These are phyloP conservation scores for Penicillium samsonianum DNA, from an alignment of 495 filamentous ascomycete genomes.

Conservation along the genomic window DNA sequence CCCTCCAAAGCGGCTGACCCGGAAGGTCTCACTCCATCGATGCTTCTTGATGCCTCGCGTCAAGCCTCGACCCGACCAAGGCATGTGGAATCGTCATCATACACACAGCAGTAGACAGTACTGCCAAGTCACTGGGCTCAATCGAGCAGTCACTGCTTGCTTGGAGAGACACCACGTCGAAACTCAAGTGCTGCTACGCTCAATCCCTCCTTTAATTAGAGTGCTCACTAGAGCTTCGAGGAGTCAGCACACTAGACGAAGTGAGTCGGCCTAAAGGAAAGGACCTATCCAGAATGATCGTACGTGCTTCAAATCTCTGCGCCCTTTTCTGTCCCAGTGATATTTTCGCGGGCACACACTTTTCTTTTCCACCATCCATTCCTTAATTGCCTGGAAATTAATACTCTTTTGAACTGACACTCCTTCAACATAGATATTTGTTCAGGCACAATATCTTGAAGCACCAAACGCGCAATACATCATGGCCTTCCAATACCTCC, in stretches of 20 bases:
- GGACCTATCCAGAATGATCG: not conserved
- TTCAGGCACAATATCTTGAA: not conserved
- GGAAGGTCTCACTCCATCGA: conserved; percentile 3
- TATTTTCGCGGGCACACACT: not conserved
- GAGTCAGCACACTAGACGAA: not conserved
- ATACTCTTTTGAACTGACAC: not conserved
- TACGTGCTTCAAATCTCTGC: not conserved
- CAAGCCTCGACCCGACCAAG: conserved; percentile 4
- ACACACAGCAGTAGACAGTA: not conserved
- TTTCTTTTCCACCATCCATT: not conserved
- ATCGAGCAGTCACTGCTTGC: not conserved
- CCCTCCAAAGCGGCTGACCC: conserved; percentile 2
- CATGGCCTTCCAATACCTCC: not conserved
- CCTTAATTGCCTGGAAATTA: not conserved
- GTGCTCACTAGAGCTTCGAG: conserved; percentile 1
- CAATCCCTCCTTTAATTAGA: not conserved
- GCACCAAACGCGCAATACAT: not conserved
- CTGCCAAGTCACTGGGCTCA: not conserved
- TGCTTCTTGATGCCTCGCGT: conserved; percentile 5
- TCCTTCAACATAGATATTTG: not conserved
- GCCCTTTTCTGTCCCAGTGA: no score
- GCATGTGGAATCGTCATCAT: not conserved
- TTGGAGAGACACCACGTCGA: not conserved
- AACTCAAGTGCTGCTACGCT: not conserved
- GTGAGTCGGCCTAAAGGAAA: conserved; percentile 1